Conservation (phyloP, 768 basidiomycete genomes). For the Amylocystis lapponica region DNA sequence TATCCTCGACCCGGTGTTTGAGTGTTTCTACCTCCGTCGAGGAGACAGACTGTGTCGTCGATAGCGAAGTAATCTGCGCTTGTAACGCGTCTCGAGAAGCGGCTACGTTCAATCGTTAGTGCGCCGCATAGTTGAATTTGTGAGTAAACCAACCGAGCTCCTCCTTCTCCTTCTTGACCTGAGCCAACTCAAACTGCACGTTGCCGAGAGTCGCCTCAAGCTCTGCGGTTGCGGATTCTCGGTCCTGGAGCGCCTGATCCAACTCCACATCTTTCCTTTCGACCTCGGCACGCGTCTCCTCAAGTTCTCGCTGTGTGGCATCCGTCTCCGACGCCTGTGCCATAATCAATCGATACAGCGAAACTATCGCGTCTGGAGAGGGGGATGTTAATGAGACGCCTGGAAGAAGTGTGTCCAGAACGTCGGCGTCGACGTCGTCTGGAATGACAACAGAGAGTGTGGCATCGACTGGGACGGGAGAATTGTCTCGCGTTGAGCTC, state of each 20-base stretch:
- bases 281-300: constrained; percentile 60
- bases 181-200: constrained; percentile 49
- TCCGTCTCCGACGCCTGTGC: constrained; percentile 54
- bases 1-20: constrained; percentile 60
- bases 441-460: constrained; percentile 45
- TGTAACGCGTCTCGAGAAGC: constrained; percentile 43
- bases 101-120: constrained; percentile 30
- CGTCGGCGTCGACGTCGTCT: constrained; percentile 60
- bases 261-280: constrained; percentile 77
- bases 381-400: constrained; percentile 51
- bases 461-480: constrained; percentile 27
- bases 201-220: constrained; percentile 47
- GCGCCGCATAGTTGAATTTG: neutral
- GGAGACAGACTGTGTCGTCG: constrained; percentile 55
- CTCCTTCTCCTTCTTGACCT: constrained; percentile 57
- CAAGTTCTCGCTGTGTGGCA: constrained; percentile 53
- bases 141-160: constrained; percentile 57
- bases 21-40: constrained; percentile 55
- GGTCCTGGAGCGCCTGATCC: constrained; percentile 79
- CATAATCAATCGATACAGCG: constrained; percentile 57
- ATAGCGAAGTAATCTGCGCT: constrained; percentile 50
- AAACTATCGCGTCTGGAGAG: constrained; percentile 51
- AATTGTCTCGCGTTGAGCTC: constrained; percentile 26
- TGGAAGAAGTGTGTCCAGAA: constrained; percentile 55
- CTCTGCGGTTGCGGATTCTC: constrained; percentile 55